Evolutionary conservation across 2,329 filamentous ascomycete genomes (phyloP), one percentile per base, ranked within the genome.

Genomic region (Trichoderma sp.): DNA sequence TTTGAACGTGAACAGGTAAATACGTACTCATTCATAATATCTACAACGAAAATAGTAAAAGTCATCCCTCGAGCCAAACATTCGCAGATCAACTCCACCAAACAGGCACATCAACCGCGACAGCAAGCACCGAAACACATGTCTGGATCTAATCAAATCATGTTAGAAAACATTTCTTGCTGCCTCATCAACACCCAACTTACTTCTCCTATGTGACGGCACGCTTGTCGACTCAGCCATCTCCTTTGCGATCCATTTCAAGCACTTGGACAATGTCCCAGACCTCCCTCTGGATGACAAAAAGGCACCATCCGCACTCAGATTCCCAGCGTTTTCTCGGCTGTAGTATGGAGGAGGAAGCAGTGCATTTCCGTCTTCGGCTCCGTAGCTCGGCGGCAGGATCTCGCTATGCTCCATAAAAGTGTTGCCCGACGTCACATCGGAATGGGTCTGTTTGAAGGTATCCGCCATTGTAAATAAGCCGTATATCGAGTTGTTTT

Each of bases 61-160:
- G 4, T 21, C 32, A 14, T 24, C 32, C 6, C 9, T 36, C 7
- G 14, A 34, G 12, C n/a, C 51, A 36, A 51, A 15, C 4, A 18
- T 24, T 30, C 9, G 63, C 43, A 56, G 3, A 3, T 12, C 43
- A 14, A 56, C 32, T 30, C 6, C 6, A 21, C 6, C 57, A 60
- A 9, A 60, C 11, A 14, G 36, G 9, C 14, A 15, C 11, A 21
- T 68, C 18, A 68, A 36, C 65, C 65, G 18, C 65, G 65, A 60
- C 65, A 68, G 18, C 65, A 68, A 47, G 65, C 36, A 18, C 65
- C 65, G 26, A 68, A 60, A 32, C 65, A 68, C 65, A 68, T 68
- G 15, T 68, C 65, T 2, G 65, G 39, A 68, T 68, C 65, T 68
- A 60, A 39, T 21, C 62, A 32, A n/a, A 28, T n/a, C 36, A 32